Percentiles rank a stretch among this genome's conserved stretches.
Evolutionary conservation across 495 filamentous ascomycete species (phyloP).

Genomic region (Emericellopsis terricola): DNA sequence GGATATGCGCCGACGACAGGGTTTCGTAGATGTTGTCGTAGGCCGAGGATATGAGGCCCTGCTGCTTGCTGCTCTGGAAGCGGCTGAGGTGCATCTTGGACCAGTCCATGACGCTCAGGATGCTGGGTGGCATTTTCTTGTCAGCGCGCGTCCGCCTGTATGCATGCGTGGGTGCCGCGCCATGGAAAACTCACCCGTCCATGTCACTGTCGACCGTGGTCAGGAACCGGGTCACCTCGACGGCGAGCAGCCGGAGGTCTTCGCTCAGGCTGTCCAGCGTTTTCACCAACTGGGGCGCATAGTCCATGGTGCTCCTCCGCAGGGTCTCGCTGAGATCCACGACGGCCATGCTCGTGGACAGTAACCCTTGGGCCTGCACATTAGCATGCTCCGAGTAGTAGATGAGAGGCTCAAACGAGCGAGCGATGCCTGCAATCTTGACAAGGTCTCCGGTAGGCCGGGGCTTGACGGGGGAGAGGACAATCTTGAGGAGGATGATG

Average conservation of each 20-base stretch:
- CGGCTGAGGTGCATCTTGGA: slow-evolving; percentile 59
- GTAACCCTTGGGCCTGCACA: slow-evolving; percentile 65
- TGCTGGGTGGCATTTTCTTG: too few species aligned
- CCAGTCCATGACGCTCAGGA: slow-evolving; percentile 91
- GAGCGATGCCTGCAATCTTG: slow-evolving; percentile 73
- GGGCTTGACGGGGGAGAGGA: slow-evolving; percentile 47
- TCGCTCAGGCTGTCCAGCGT: slow-evolving; percentile 72
- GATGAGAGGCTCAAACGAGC: slow-evolving; percentile 78
- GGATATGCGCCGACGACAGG: slow-evolving; percentile 44
- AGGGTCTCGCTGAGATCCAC: slow-evolving; percentile 85
- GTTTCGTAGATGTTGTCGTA: slow-evolving; percentile 68
- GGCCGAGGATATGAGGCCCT: slow-evolving; percentile 39
- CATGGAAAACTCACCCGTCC: slow-evolving; percentile 34
- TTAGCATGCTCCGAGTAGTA: slow-evolving; percentile 81
- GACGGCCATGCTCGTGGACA: slow-evolving; percentile 77
- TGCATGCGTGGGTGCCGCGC: too few species aligned
- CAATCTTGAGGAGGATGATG: slow-evolving; percentile 37
- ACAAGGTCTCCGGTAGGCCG: slow-evolving; percentile 71
- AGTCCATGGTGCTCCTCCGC: slow-evolving; percentile 75
- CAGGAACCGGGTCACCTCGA: slow-evolving; percentile 77
- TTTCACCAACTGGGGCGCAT: slow-evolving; percentile 63
- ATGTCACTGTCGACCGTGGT: slow-evolving; percentile 83
- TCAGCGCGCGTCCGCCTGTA: too few species aligned
- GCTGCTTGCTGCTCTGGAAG: slow-evolving; percentile 23
- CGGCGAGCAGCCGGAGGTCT: slow-evolving; percentile 58